phyloP scores from a whole-genome alignment of 2,329 filamentous ascomycete genomes.

The Monilinia fructicola region DNA sequence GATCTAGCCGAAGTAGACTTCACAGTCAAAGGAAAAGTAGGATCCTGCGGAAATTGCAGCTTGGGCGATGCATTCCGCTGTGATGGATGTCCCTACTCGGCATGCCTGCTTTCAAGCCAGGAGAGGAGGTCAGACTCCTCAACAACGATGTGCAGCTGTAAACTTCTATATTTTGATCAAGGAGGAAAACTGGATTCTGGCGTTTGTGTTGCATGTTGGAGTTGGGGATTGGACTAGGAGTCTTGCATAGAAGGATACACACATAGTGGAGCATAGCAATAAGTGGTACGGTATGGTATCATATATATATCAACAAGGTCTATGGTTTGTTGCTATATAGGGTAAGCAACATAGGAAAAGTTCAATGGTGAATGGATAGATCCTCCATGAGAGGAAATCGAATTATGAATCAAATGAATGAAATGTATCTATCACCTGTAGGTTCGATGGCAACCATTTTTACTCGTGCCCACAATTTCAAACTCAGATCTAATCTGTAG shows the following conservation, averaged over 20 bases:
- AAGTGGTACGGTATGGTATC: neutral
- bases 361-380: neutral
- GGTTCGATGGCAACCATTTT: neutral
- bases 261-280: conserved; percentile 6
- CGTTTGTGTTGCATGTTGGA: conserved; percentile 6
- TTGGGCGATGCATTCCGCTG: conserved; percentile 87
- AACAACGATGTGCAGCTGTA: conserved; percentile 84
- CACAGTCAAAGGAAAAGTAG: conserved; percentile 94
- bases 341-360: neutral
- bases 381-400: neutral
- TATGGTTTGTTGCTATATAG: conserved; percentile 4
- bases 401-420: conserved; percentile 10
- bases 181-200: neutral
- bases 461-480: neutral
- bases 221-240: conserved; percentile 14
- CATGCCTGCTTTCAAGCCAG: conserved; percentile 92
- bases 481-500: neutral
- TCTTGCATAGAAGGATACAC: conserved; percentile 12
- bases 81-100: conserved; percentile 78
- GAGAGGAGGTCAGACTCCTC: conserved; percentile 85
- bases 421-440: neutral
- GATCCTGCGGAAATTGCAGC: conserved; percentile 91
- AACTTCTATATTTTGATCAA: conserved; percentile 24
- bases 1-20: conserved; percentile 93
- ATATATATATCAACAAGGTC: conserved; percentile 7